Evolutionary conservation across 257 asterid genomes (phyloP).

Genomic region (Solanum boliviense): DNA sequence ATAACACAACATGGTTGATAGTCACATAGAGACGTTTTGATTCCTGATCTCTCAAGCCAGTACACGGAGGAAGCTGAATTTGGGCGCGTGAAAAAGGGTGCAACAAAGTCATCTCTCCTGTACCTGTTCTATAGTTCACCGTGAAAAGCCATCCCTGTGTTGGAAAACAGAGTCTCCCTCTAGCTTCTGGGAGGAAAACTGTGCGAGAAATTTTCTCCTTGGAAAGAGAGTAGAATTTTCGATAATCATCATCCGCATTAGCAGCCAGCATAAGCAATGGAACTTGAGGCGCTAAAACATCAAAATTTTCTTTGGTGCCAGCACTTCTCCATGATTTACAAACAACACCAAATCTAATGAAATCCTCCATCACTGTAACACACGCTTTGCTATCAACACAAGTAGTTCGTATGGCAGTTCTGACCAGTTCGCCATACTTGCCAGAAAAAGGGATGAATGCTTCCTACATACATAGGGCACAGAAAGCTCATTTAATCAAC

Average conservation of each 20-base stretch:
- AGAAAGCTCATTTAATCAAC: background rate
- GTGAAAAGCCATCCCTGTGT: background rate
- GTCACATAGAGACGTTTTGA: background rate
- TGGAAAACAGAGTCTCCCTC: background rate
- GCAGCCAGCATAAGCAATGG: background rate
- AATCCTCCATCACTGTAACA: background rate
- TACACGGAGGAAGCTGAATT: background rate
- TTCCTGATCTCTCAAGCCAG: background rate
- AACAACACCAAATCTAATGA: background rate
- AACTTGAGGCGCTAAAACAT: background rate
- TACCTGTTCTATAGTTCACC: background rate
- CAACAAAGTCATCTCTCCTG: background rate
- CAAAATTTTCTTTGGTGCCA: background rate
- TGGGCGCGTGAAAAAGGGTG: background rate
- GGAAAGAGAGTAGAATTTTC: background rate
- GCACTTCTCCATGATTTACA: background rate
- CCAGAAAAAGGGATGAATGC: background rate
- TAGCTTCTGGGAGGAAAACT: background rate
- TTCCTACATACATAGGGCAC: background rate
- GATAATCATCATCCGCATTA: background rate
- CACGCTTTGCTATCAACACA: background rate
- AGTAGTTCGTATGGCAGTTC: background rate
- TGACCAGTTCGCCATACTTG: background rate
- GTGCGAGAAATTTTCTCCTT: background rate
- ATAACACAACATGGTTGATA: background rate